Evolutionary conservation across 2,329 filamentous ascomycete species (phyloP), one percentile per base, ranked within the genome.

Genomic region (Mycogone perniciosa): DNA sequence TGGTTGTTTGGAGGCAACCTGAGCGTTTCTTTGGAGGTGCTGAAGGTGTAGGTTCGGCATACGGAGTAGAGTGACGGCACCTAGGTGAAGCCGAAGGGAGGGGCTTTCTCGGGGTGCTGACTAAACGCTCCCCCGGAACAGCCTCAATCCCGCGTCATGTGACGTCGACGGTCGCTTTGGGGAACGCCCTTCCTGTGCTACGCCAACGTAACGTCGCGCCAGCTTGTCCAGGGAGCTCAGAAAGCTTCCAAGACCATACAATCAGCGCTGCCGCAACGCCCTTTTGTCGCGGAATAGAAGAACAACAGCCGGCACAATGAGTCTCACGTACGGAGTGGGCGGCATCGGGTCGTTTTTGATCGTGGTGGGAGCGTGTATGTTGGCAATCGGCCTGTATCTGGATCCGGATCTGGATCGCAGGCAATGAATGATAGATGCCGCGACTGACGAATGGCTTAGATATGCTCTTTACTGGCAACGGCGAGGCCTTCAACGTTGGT

Each of bases 381-480:
- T 43, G 37, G 8, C 13, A 39, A 39, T 39, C 37, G 7, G 2
- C 37, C 20, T 20, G 20, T 39, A n/a, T 39, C 37, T 39, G 13
- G 9, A 10, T 7, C 37, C 2, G 13, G 37, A n/a, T n/a, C 13
- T 42, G 29, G 20, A 43, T 31, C 26, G 29, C 29, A 43, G 20
- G 8, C 41, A 30, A 20, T 43, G 30, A 29, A 58, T 49, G 37
- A 54, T 52, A 50, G 34, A 11, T 11, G n/a, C 37, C 26, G n/a
- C 35, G 11, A 39, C 56, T 57, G 53, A 54, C 53, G 47, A 52
- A 38, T 26, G 11, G 31, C 44, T 27, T 56, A 99, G 93, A 99
- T 74, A 95, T 99, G 89, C 89, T 99, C 69, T 96, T 99, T 69
- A 95, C 93, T 65, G 90, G 89, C 66, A 90, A 88, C 70, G 93